These are phyloP conservation scores for Stentor roeselii DNA, from an alignment of 73 alveolate genomes.

Conservation along the genomic window DNA sequence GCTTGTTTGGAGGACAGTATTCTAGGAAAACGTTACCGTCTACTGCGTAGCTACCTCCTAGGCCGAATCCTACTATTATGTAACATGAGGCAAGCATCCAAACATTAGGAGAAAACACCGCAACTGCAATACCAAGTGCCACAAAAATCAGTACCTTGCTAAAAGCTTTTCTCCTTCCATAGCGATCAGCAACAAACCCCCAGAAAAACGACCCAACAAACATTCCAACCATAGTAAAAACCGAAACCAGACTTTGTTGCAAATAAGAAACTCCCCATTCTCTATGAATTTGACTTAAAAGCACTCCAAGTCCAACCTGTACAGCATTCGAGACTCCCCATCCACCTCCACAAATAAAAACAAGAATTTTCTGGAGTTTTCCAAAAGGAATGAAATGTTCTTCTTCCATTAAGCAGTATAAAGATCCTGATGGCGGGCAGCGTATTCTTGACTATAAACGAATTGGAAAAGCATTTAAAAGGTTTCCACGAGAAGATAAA, in stretches of 20 bases:
- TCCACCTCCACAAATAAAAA: neutral
- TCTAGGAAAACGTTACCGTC: conserved; percentile 17
- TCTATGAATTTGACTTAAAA: neutral
- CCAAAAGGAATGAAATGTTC: too few species aligned
- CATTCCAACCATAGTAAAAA: neutral
- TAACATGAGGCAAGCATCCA: conserved; percentile 1
- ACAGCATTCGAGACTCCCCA: neutral
- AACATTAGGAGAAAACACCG: neutral
- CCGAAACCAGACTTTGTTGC: neutral
- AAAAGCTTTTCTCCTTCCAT: neutral
- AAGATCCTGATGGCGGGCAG: conserved; percentile 9
- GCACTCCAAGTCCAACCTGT: neutral
- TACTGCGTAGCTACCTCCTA: conserved; percentile 10
- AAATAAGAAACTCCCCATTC: conserved; percentile 11
- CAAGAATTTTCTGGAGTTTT: neutral
- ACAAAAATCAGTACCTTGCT: neutral
- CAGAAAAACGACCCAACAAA: neutral
- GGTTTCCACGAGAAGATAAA: neutral
- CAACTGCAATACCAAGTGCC: neutral
- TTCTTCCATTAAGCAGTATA: too few species aligned
- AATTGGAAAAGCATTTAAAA: neutral
- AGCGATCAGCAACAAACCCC: conserved; percentile 3
- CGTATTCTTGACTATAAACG: neutral
- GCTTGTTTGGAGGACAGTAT: neutral
- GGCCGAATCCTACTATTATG: neutral